Base-by-base conservation (phyloP, 2,329 filamentous ascomycete species). In the Calonectria multiphialidica region DNA sequence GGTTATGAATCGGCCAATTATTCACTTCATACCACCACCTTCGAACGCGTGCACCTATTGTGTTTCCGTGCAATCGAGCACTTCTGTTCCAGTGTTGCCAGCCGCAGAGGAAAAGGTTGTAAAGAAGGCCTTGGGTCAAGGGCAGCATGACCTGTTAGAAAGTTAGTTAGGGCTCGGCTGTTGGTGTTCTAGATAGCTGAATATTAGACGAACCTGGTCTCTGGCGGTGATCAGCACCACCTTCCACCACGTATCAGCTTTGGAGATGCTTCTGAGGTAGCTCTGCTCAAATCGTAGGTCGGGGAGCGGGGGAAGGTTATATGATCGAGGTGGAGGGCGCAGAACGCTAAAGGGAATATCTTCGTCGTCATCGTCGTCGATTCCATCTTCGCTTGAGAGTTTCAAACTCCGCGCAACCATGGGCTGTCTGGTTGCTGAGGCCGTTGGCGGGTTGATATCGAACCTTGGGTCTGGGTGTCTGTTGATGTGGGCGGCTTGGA, bases 281-380 rank as follows among this genome's bases (percentile, higher is more conserved):
- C 96, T 98, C 89, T 99, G 97, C 86, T 99, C 97, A 85, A 98
- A 98, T 50, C 97, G 91, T 76, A 99, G 87, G 85, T 99, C 97
- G 5, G 96, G 95, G 80, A 98, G 90, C 10, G 91, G 90, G 35
- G 89, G 90, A 67, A 92, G 86, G 47, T 85, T 83, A 42, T 84
- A 83, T 57, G 80, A 80, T 59, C 86, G 87, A 64, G 86, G 86
- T 68, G 87, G 83, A 57, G 91, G 87, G 50, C 87, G 87, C 64
- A 95, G 83, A 6, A 93, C 88, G 75, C 90, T 93, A 73, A 92
- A 87, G 15, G 93, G 93, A 25, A 95, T 91, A 68, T 94, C 93
- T 71, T 93, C 92, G 63, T 85, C 84, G 0, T 87, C 84, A 1
- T 88, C 87, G 1, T 80, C 82, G 49, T 86, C 85, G 45, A 86